Base-by-base conservation (phyloP, 116 monocot genomes). In the Dioscorea cayenensis region DNA sequence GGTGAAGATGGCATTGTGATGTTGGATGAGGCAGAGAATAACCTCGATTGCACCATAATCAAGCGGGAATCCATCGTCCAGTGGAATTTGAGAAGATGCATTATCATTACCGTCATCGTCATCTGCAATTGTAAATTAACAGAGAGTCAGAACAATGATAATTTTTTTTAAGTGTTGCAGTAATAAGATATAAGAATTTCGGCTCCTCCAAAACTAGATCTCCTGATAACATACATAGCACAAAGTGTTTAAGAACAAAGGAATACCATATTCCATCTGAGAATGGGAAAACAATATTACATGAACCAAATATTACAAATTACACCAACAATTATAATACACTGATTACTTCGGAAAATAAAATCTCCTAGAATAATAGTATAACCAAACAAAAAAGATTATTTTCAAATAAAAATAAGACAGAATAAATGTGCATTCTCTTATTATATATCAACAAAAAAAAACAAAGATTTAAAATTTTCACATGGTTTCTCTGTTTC, bases 1-100 rank as follows among this genome's bases (percentile, higher is more conserved):
- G 1, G 92, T 92, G 77, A 96, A 96, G 36, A 96, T 79, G 28
- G 92, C 86, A 81, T 96, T 92, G 72, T 96, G 96, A 69, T 96
- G 92, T 69, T 92, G 85, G 36, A 92, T 90, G 66, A 96, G 85
- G 77, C 92, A 96, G 65, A 84, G 96, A 37, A 96, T 84, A 37
- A 88, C 92, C 72, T 96, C 92, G 61, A 96, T 92, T 43, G 90
- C 87, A 73, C 81, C 78, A 76, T 92, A 92, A 85, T 96, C 95
- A 22, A 76, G 78, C 19, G 85, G 80, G 5, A 68, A 68, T 32
- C 72, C 89, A 70, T 95, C 95, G 71, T 95, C 95, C 62, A 95
- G 76, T 19, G 95, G 84, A 77, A 96, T 92, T 50, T 83, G 82
- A 43, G 87, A 79, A 11, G 90, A 85, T 51, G 79, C 81, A 77